phyloP scores from a whole-genome alignment of 2,329 filamentous ascomycete genomes.

The Endoconidiophora laricicola region DNA sequence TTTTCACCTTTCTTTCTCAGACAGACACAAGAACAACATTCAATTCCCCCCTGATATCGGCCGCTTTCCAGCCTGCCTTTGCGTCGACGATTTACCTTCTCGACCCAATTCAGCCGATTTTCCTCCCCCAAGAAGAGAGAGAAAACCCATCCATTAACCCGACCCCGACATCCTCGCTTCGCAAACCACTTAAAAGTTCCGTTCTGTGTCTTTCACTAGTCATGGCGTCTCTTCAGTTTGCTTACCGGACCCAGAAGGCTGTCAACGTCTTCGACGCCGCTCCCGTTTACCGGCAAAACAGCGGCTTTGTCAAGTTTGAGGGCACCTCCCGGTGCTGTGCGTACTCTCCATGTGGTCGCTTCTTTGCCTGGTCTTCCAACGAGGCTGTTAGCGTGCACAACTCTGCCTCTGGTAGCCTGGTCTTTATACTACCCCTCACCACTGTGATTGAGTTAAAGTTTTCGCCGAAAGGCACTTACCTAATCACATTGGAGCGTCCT shows the following conservation, averaged over 20 bases:
- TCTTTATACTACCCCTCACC: constrained; percentile 58
- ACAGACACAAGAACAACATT: neutral
- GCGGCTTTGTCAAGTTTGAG: constrained; percentile 74
- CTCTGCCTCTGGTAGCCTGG: constrained; percentile 54
- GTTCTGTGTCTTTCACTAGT: constrained; percentile 75
- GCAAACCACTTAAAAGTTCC: constrained; percentile 14
- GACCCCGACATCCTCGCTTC: neutral
- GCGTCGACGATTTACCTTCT: neutral
- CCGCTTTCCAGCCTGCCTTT: constrained; percentile 3
- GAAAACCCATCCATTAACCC: neutral
- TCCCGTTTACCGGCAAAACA: constrained; percentile 69
- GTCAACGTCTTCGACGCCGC: constrained; percentile 87
- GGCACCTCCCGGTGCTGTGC: constrained; percentile 87
- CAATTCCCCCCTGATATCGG: neutral
- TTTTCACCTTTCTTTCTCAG: constrained; percentile 2
- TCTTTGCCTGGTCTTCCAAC: constrained; percentile 85
- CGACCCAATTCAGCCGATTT: neutral
- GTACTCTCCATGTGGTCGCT: constrained; percentile 86
- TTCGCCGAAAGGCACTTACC: constrained; percentile 77
- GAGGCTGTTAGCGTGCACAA: constrained; percentile 78
- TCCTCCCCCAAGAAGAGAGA: constrained; percentile 1
- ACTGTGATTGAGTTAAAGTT: constrained; percentile 93
- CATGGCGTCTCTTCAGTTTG: constrained; percentile 94
- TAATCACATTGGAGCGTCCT: constrained; percentile 93
- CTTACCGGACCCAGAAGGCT: constrained; percentile 90